Base-by-base conservation (phyloP, 768 basidiomycete genomes). In the Artomyces pyxidatus region DNA sequence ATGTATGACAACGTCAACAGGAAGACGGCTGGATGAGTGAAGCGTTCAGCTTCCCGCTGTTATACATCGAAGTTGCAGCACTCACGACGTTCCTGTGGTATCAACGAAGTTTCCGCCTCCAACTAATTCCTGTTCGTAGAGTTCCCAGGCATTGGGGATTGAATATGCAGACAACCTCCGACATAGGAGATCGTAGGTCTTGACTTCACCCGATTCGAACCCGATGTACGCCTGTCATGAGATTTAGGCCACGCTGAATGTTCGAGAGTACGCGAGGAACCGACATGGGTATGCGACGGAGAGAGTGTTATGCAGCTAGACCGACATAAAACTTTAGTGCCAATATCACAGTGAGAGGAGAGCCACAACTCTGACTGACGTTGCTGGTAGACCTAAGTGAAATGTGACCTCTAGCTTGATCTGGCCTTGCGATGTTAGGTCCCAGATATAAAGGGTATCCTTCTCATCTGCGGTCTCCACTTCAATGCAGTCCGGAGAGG, bases 181-280 rank as follows among this genome's bases (percentile, higher is more conserved):
- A 50, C 86, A 83, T 11, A 77, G 68, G n/a, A 92, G 57, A 61
- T 93, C 90, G 60, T 83, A 92, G 3, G 84, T 82, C 55, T 77
- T 76, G 52, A 90, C 73, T 42, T 83, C 80, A 26, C 80, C 80
- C 45, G 72, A 72, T 48, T 74, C 66, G 16, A 77, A 60, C 12
- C 72, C 75, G 35, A 80, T 53, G 61, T 79, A 78, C 14, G 69
- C 65, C 71, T 78, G 45, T 1, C 45, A 29, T 5, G n/a, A n/a
- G n/a, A n/a, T n/a, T n/a, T n/a, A n/a, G n/a, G n/a, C n/a, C n/a
- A n/a, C n/a, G n/a, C n/a, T 28, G 41, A 27, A 39, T n/a, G 29
- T 29, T 17, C 26, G 42, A 35, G 44, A 43, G 25, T 40, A 44
- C 37, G 39, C 22, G 45, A 55, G 42, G 35, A 38, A 69, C 75